A percentile compares a stretch with the other conserved stretches of the same genome.
Conservation (phyloP, 192 early-diverging fungal species). For the Backusella morwellensis region DNA sequence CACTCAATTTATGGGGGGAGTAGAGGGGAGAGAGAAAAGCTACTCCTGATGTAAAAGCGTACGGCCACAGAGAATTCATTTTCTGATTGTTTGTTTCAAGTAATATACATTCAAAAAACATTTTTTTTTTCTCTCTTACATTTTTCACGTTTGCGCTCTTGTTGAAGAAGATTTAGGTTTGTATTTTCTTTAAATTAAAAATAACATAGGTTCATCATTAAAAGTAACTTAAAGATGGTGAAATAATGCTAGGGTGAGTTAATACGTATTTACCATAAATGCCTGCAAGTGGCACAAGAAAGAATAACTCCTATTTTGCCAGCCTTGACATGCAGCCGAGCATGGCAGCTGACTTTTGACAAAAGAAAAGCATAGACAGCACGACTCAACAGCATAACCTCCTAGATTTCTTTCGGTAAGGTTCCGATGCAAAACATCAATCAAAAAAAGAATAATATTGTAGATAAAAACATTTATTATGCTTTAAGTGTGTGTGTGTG, state of each 20-base stretch:
- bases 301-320: neutral
- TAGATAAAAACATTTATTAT: neutral
- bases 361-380: neutral
- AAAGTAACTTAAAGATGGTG: neutral
- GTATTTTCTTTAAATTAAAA: neutral
- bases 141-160: no score
- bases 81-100: neutral
- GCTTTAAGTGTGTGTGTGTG: neutral
- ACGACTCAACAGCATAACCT: neutral
- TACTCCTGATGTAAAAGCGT: neutral
- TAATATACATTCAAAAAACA: neutral
- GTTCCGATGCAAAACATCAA: conserved; percentile 3
- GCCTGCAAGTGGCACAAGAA: neutral
- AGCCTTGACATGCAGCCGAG: neutral
- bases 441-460: neutral
- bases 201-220: neutral
- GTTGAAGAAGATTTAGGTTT: neutral
- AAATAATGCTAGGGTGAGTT: neutral
- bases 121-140: no score
- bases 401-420: neutral
- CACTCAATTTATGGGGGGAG: neutral
- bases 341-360: neutral
- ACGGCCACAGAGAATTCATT: neutral
- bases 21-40: neutral
- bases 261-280: neutral